Conservation (phyloP, 2,329 filamentous ascomycete genomes). For the Trichoderma sp. region DNA sequence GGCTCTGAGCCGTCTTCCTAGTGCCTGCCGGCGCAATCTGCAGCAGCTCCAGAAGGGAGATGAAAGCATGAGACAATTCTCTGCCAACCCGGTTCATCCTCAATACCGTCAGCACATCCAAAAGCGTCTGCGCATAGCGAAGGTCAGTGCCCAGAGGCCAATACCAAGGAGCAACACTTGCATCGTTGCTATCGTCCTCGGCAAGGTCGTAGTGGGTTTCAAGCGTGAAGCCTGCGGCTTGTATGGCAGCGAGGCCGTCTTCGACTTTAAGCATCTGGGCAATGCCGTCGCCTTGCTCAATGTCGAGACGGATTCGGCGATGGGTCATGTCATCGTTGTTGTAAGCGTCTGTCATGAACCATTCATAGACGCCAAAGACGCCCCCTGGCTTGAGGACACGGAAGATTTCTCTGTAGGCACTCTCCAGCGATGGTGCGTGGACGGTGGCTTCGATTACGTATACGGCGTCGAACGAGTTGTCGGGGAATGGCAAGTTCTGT, state of each 20-base stretch:
- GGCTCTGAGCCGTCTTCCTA: conserved; percentile 80
- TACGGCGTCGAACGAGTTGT: conserved; percentile 88
- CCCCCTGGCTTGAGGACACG: conserved; percentile 94
- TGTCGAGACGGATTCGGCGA: conserved; percentile 85
- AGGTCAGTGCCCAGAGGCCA: conserved; percentile 76
- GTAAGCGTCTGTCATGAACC: conserved; percentile 96
- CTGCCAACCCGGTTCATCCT: conserved; percentile 83
- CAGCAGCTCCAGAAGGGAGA: conserved; percentile 67
- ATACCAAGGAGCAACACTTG: conserved; percentile 84
- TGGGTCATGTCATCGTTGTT: conserved; percentile 85
- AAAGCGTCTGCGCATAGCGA: conserved; percentile 69
- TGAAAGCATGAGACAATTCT: conserved; percentile 64
- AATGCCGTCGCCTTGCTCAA: conserved; percentile 94
- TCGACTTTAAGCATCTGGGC: conserved; percentile 92
- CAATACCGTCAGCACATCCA: conserved; percentile 72
- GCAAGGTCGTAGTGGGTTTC: conserved; percentile 84
- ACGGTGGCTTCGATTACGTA: conserved; percentile 98
- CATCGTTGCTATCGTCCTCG: conserved; percentile 46
- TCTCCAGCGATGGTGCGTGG: conserved; percentile 85
- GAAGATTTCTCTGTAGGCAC: conserved; percentile 92
- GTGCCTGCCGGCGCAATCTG: conserved; percentile 72
- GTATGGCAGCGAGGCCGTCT: conserved; percentile 78
- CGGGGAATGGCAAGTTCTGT: conserved; percentile 89
- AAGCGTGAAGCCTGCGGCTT: conserved; percentile 81
- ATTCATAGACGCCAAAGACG: conserved; percentile 95